Evolutionary conservation across 441 rosid genomes (phyloP).

Genomic region (Iberis amara): DNA sequence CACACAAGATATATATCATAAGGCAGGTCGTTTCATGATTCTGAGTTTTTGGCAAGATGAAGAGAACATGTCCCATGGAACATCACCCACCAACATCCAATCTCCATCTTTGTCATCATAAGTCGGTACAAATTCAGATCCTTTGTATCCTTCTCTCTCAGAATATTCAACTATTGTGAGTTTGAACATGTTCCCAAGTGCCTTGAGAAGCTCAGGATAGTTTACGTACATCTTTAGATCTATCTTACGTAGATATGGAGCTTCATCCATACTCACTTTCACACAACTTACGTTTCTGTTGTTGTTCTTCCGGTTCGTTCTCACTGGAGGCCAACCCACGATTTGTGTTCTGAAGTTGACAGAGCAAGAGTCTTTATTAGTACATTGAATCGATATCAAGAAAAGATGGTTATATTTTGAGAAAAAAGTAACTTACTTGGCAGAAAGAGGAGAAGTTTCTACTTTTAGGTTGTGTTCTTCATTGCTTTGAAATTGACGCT

Average conservation of each 20-base stretch:
- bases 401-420: background rate
- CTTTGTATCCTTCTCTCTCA: slow-evolving; percentile 76
- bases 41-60: slow-evolving; percentile 62
- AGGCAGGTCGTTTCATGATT: slow-evolving; percentile 52
- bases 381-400: background rate
- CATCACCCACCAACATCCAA: slow-evolving; percentile 91
- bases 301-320: slow-evolving; percentile 64
- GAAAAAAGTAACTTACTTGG: slow-evolving; percentile 49
- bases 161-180: slow-evolving; percentile 59
- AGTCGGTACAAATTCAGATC: slow-evolving; percentile 73
- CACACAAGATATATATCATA: no score
- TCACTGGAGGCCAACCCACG: slow-evolving; percentile 88
- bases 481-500: slow-evolving; percentile 40
- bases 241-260: slow-evolving; percentile 83
- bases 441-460: slow-evolving; percentile 39
- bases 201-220: slow-evolving; percentile 55
- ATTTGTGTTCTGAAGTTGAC: slow-evolving; percentile 55
- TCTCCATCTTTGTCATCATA: slow-evolving; percentile 92
- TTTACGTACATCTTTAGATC: slow-evolving; percentile 61
- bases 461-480: slow-evolving; percentile 24
- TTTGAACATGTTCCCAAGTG: slow-evolving; percentile 74
- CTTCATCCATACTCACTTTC: slow-evolving; percentile 92
- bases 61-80: slow-evolving; percentile 79
- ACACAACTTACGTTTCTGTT: slow-evolving; percentile 55
- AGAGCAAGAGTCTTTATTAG: slow-evolving; percentile 18